These are phyloP conservation scores for Saccharum hybrid DNA, from an alignment of 202 grass and related monocot species.

Conservation along the genomic window DNA sequence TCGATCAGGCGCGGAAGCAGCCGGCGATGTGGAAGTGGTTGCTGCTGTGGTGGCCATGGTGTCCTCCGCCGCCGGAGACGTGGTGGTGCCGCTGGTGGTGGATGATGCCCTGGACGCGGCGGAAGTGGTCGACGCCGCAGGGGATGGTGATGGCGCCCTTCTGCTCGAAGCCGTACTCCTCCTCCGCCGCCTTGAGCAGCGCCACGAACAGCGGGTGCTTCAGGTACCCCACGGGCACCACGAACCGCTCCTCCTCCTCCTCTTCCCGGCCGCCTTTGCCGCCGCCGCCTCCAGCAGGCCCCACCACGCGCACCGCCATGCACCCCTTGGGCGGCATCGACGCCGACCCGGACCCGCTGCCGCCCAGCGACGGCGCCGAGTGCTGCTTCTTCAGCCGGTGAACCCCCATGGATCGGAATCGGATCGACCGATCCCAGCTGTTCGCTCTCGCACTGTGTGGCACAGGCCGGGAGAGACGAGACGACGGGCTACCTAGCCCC, in stretches of 20 bases:
- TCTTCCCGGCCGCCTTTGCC: background rate
- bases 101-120: conserved; percentile 76
- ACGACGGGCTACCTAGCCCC: background rate
- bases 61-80: background rate
- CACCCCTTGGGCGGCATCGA: conserved; percentile 76
- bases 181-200: conserved; percentile 88
- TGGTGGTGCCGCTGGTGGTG: conserved; percentile 46
- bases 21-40: conserved; percentile 69
- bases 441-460: no score
- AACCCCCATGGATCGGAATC: conserved; percentile 55
- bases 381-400: conserved; percentile 60
- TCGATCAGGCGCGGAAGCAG: conserved; percentile 54
- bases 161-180: conserved; percentile 90
- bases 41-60: conserved; percentile 14
- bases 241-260: conserved; percentile 61
- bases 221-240: conserved; percentile 79
- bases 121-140: conserved; percentile 91
- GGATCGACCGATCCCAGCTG: background rate
- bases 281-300: conserved; percentile 27
- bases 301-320: conserved; percentile 81
- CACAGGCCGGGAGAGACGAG: no score
- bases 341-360: background rate
- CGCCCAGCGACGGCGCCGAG: conserved; percentile 23
- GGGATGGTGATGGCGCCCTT: conserved; percentile 95
- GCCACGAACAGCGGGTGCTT: conserved; percentile 87